Conservation (phyloP, 805 yeast species). For the Cyberlindnera japonica region DNA sequence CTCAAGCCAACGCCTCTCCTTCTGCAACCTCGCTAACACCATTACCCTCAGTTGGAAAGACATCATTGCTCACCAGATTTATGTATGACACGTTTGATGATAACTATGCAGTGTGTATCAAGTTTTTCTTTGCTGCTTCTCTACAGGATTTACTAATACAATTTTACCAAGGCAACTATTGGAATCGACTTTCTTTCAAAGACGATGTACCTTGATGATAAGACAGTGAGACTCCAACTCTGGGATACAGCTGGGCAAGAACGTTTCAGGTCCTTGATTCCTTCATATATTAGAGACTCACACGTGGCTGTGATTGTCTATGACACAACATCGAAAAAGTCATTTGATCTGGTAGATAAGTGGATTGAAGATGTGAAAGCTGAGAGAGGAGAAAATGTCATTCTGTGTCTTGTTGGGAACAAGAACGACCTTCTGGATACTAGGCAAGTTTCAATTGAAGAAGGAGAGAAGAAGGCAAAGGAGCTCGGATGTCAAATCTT, state of each 20-base stretch:
- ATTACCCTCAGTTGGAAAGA: constrained; percentile 87
- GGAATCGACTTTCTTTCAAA: constrained; percentile 95
- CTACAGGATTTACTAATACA: constrained; percentile 10
- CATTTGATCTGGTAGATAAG: constrained; percentile 78
- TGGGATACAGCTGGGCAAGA: constrained; percentile 99
- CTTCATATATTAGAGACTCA: constrained; percentile 92
- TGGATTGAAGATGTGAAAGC: constrained; percentile 95
- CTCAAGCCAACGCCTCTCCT: not conserved
- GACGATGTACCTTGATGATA: constrained; percentile 94
- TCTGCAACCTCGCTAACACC: constrained; percentile 4
- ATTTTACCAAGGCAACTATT: constrained; percentile 70
- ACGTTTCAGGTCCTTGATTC: constrained; percentile 89
- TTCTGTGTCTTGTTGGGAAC: constrained; percentile 88
- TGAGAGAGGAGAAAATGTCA: constrained; percentile 88
- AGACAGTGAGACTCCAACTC: constrained; percentile 87
- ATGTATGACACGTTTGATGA: constrained; percentile 98
- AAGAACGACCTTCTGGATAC: constrained; percentile 78
- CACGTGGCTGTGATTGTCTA: constrained; percentile 97
- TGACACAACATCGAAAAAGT: constrained; percentile 82
- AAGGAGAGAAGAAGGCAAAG: constrained; percentile 76
- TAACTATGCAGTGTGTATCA: constrained; percentile 58
- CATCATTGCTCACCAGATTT: constrained; percentile 92
- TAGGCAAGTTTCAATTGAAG: constrained; percentile 78
- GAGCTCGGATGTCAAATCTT: constrained; percentile 72
- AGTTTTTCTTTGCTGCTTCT: constrained; percentile 1